Evolutionary conservation across 2,329 filamentous ascomycete species (phyloP).

Genomic region (Grosmannia penicillata): DNA sequence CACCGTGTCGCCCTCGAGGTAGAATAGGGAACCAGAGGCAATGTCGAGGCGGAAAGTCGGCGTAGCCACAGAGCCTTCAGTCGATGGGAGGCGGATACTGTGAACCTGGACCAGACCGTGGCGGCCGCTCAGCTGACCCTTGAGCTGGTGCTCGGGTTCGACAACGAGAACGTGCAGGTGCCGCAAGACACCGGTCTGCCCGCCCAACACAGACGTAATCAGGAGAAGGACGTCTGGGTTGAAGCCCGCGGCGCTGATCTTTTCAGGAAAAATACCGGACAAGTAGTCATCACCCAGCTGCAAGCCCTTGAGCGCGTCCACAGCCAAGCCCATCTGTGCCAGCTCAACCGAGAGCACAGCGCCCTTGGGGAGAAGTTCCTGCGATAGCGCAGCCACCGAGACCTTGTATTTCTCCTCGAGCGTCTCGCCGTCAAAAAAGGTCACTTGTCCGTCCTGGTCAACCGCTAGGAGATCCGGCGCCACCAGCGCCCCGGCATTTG

Average conservation of each 20-base stretch:
- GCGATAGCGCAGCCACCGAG: slow-evolving; percentile 25
- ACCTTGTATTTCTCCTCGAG: slow-evolving; percentile 32
- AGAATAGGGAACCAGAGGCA: slow-evolving; percentile 47
- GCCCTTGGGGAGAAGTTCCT: slow-evolving; percentile 21
- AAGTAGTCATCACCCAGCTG: slow-evolving; percentile 40
- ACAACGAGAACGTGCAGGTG: slow-evolving; percentile 21
- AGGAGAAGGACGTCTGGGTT: slow-evolving; percentile 39
- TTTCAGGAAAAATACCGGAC: slow-evolving; percentile 33
- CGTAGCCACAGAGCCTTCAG: background rate
- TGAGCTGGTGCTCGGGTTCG: slow-evolving; percentile 6
- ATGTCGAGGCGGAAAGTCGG: slow-evolving; percentile 42
- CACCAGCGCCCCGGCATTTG: background rate
- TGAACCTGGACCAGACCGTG: slow-evolving; percentile 12
- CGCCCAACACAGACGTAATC: slow-evolving; percentile 24
- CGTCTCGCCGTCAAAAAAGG: slow-evolving; percentile 43
- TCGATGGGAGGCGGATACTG: slow-evolving; percentile 7
- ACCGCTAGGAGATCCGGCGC: slow-evolving; percentile 35
- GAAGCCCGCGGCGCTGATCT: slow-evolving; percentile 25
- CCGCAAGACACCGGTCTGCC: slow-evolving; percentile 13
- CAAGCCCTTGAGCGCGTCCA: slow-evolving; percentile 36
- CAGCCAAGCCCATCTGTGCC: slow-evolving; percentile 27
- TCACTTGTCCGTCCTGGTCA: slow-evolving; percentile 43
- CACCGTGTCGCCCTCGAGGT: slow-evolving; percentile 38
- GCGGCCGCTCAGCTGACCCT: slow-evolving; percentile 7
- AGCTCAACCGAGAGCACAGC: slow-evolving; percentile 31